Evolutionary conservation across 768 basidiomycete species (phyloP).

Genomic region (Leccinum boreale): DNA sequence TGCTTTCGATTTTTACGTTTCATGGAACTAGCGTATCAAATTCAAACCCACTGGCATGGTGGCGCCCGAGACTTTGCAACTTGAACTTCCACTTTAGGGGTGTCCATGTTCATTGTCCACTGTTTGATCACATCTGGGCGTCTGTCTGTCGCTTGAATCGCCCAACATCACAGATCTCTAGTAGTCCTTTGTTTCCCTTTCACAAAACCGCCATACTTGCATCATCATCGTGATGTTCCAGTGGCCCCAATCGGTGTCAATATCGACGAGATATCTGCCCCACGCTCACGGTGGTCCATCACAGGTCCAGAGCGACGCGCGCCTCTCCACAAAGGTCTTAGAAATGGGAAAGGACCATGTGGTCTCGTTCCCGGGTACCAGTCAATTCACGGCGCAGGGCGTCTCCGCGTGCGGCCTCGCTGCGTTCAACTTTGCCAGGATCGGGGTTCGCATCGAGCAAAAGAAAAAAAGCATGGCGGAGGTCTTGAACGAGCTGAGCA

Average conservation of each 20-base stretch:
- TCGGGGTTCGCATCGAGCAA: constrained; percentile 37
- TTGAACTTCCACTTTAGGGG: too few relatives aligned
- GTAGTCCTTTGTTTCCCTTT: not conserved
- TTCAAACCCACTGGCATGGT: too few relatives aligned
- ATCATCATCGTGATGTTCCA: constrained; percentile 6
- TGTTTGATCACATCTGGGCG: not conserved
- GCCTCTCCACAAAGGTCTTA: constrained; percentile 16
- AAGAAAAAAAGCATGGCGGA: constrained; percentile 5
- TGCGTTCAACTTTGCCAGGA: constrained; percentile 58
- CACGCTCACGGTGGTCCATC: not conserved
- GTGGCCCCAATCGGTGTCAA: not conserved
- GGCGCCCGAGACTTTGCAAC: too few relatives aligned
- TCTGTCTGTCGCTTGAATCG: not conserved
- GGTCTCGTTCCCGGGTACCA: constrained; percentile 47
- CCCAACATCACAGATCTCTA: not conserved
- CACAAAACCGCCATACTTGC: not conserved
- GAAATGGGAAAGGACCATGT: constrained; percentile 33
- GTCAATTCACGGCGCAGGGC: constrained; percentile 50
- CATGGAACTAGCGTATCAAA: too few relatives aligned
- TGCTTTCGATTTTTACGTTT: not conserved
- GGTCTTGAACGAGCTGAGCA: constrained; percentile 21
- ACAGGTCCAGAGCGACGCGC: not conserved
- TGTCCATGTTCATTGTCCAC: too few relatives aligned
- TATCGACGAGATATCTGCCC: not conserved
- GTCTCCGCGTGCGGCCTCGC: constrained; percentile 64